phyloP scores from a whole-genome alignment of 768 basidiomycete species.

The Tulasnella sp. region DNA sequence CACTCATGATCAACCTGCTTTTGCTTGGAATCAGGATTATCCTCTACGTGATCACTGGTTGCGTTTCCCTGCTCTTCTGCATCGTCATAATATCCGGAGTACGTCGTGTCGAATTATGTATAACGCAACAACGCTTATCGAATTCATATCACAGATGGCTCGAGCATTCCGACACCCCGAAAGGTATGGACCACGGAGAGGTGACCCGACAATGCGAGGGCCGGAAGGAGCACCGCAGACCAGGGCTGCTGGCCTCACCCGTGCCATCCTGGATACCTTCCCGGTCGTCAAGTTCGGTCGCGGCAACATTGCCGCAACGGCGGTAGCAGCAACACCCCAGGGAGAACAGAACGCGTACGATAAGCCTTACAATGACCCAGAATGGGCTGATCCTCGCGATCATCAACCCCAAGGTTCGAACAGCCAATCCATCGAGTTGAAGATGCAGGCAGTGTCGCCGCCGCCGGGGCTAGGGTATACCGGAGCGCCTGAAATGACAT shows the following conservation, averaged over 20 bases:
- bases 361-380: too few relatives aligned
- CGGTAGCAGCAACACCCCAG: too few relatives aligned
- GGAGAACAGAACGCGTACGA: too few relatives aligned
- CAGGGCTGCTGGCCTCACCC: conserved; percentile 73
- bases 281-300: conserved; percentile 78
- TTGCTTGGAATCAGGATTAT: conserved; percentile 45
- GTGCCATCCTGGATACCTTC: conserved; percentile 93
- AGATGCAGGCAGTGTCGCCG: too few relatives aligned
- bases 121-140: background rate
- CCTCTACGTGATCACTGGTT: conserved; percentile 78
- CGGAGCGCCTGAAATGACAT: too few relatives aligned
- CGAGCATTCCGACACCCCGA: conserved; percentile 28
- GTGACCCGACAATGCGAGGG: conserved; percentile 26
- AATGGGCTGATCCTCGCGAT: too few relatives aligned
- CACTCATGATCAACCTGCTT: background rate
- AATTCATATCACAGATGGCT: conserved; percentile 24
- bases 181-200: conserved; percentile 54
- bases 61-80: conserved; percentile 75
- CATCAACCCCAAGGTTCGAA: too few relatives aligned
- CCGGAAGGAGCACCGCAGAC: conserved; percentile 41
- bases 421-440: too few relatives aligned
- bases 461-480: too few relatives aligned
- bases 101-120: conserved; percentile 23
- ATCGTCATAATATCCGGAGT: conserved; percentile 79
- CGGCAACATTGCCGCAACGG: conserved; percentile 13